phyloP scores from a whole-genome alignment of 1,284 basidiomycete species.

The Cutaneotrichosporon sp. region DNA sequence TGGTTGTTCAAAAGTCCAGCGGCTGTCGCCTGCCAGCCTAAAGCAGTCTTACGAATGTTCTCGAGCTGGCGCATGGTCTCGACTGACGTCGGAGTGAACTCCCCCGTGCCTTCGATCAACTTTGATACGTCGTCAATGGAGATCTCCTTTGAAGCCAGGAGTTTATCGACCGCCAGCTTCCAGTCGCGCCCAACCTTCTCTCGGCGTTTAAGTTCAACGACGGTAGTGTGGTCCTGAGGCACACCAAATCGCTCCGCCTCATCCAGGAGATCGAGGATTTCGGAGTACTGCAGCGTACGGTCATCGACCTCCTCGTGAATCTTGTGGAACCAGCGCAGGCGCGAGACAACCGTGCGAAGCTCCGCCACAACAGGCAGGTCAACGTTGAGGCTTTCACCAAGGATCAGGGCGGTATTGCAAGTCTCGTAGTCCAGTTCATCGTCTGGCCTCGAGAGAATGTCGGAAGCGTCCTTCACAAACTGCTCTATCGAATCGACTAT shows the following conservation, averaged over 20 bases:
- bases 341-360: conserved; percentile 36
- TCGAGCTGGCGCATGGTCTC: conserved; percentile 37
- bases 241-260: conserved; percentile 35
- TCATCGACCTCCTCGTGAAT: conserved; percentile 45
- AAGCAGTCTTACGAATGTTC: conserved; percentile 31
- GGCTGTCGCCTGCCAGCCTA: conserved; percentile 34
- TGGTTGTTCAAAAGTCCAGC: conserved; percentile 16
- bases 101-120: conserved; percentile 29
- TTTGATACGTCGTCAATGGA: conserved; percentile 21
- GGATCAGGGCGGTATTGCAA: conserved; percentile 33
- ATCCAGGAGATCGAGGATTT: conserved; percentile 34
- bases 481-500: conserved; percentile 29
- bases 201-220: conserved; percentile 31
- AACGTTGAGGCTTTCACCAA: conserved; percentile 42
- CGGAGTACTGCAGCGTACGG: conserved; percentile 33
- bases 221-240: conserved; percentile 24
- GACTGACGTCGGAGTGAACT: conserved; percentile 27
- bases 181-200: conserved; percentile 27
- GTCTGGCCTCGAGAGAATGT: conserved; percentile 30
- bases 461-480: conserved; percentile 36
- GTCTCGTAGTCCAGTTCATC: conserved; percentile 33
- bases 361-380: conserved; percentile 39
- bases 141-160: conserved; percentile 26
- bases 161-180: conserved; percentile 19
- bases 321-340: conserved; percentile 40